phyloP scores from a whole-genome alignment of 2,329 filamentous ascomycete species.

The Huntiella abstrusa region DNA sequence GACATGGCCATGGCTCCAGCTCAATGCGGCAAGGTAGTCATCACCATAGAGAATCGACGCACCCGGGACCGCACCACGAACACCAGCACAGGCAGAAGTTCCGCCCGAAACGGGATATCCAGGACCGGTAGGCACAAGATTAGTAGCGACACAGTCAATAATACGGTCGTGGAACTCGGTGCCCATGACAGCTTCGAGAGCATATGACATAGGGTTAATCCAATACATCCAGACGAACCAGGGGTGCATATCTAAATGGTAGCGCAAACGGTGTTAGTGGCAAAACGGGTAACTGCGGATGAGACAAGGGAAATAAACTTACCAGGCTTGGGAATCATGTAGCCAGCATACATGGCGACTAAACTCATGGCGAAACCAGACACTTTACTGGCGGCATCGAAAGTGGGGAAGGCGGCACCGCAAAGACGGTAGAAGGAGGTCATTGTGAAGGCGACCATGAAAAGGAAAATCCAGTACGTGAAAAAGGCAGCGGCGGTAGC shows the following conservation, averaged over 20 bases:
- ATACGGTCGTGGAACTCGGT: background rate
- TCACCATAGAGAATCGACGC: conserved; percentile 14
- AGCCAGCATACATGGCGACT: conserved; percentile 43
- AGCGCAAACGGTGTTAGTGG: conserved; percentile 9
- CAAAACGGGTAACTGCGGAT: background rate
- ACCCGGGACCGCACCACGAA: conserved; percentile 8
- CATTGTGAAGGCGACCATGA: conserved; percentile 34
- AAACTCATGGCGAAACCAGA: conserved; percentile 31
- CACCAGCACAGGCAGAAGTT: background rate
- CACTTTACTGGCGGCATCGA: conserved; percentile 40
- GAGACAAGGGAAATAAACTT: background rate
- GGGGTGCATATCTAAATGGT: conserved; percentile 32
- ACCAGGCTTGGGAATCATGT: conserved; percentile 36
- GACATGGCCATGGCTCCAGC: conserved; percentile 23
- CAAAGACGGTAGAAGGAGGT: conserved; percentile 38
- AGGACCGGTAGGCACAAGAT: background rate
- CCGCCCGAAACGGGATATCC: background rate
- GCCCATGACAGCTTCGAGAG: background rate
- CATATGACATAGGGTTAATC: conserved; percentile 36
- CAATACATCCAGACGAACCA: conserved; percentile 47
- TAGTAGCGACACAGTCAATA: background rate
- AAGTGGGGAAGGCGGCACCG: conserved; percentile 35
- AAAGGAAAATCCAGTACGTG: conserved; percentile 37
- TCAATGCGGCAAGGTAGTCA: conserved; percentile 18
- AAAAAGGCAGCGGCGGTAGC: conserved; percentile 36